Base-by-base conservation (phyloP, 2,329 filamentous ascomycete genomes). In the Diaporthe aspalathi region DNA sequence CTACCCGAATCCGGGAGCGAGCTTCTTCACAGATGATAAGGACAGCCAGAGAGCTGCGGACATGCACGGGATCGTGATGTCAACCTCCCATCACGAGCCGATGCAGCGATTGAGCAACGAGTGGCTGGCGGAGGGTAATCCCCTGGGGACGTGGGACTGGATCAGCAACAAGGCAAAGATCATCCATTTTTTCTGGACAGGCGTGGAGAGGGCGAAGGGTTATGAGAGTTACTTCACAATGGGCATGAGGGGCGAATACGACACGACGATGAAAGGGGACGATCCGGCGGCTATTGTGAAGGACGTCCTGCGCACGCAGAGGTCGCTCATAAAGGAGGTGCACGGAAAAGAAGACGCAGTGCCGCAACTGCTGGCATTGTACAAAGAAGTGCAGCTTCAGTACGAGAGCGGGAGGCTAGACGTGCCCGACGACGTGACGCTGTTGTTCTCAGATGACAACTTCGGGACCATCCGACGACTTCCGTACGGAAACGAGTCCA, bases 371-470 rank as follows among this genome's bases (percentile, higher is more conserved):
- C 87, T 90, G 83, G 90, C 89, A 14, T 77, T 92, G 40, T 92
- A 92, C 76, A 91, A 91, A 70, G 90, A 92, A 72, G 89, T 92
- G 0, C 87, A 89, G 74, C 85, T 85, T 14, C 90, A 91, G 73
- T 91, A 89, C 47, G 88, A 92, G 62, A 83, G 84, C 0, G 89
- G 89, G 0, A 54, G 43, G 11, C 83, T 91, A 73, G 78, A 83
- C 1, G 86, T 91, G 0, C 88, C 89, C 0, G 89, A 91, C 2
- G 86, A 91, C 73, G 85, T 92, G 8, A 91, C 88, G 0, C 79
- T 92, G 2, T 79, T 92, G 0, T 91, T 89, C 78, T 84, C 88
- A 0, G 90, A 92, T 70, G 90, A 92, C 73, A 92, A 91, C 73
- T 89, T 84, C 78, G 89, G 89, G 0, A 88, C 88, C 52, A 85